Evolutionary conservation across 768 basidiomycete species (phyloP).

Genomic region (Tulasnella sp.): DNA sequence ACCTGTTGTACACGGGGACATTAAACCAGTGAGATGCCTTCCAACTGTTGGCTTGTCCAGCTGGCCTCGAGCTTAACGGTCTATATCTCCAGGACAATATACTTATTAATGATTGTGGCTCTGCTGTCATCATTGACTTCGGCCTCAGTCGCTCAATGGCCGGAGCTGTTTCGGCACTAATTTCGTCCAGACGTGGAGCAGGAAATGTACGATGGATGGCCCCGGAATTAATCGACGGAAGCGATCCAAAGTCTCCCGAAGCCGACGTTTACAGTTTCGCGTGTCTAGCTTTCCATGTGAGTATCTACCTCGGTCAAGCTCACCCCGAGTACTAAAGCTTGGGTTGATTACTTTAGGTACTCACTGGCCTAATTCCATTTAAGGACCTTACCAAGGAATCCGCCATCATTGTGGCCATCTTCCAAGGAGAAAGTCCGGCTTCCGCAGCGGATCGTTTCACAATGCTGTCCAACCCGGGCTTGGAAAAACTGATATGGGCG

Average conservation of each 20-base stretch:
- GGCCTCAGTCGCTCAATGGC: constrained; percentile 4
- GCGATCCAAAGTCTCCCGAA: neutral
- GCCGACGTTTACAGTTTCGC: neutral
- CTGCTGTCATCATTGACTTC: constrained; percentile 25
- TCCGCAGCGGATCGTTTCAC: too few relatives aligned
- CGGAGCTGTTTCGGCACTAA: neutral
- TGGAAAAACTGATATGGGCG: too few relatives aligned
- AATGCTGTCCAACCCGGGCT: too few relatives aligned
- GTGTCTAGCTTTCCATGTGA: neutral
- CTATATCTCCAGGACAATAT: neutral
- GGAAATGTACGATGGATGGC: neutral
- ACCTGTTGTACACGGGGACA: constrained; percentile 21
- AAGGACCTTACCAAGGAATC: neutral
- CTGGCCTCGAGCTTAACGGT: neutral
- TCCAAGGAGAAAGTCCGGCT: neutral
- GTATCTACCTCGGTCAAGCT: neutral
- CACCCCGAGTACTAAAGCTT: too few relatives aligned
- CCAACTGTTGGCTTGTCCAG: too few relatives aligned
- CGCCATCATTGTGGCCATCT: neutral
- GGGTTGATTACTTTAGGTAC: neutral
- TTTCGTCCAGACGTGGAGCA: neutral
- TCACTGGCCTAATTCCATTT: neutral
- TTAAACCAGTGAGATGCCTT: neutral
- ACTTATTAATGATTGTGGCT: constrained; percentile 19
- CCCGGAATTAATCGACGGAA: neutral